Base-by-base conservation (phyloP, 306 rosid species). In the Abrus precatorius region DNA sequence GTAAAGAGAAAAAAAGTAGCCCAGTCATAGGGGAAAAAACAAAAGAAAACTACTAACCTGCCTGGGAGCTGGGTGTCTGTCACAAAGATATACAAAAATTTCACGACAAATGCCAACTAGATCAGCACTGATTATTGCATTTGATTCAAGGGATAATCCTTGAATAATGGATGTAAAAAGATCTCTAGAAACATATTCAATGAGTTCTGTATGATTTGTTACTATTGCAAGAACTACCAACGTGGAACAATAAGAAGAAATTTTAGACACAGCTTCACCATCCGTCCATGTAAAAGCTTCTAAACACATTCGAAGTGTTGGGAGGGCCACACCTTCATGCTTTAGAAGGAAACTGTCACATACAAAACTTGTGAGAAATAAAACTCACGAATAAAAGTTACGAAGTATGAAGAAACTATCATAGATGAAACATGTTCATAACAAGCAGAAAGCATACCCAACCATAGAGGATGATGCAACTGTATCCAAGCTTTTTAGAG, bases 111-210 rank as follows among this genome's bases (percentile, higher is more conserved):
- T 92, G 71, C 84, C 90, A 76, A 96, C 88, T 54, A 96, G 88
- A 52, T 96, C 99, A 82, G 98, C 90, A 87, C 99, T 90, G 80
- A 92, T 85, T 60, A 93, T 82, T 71, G 97, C 94, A 82, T 96
- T 96, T 45, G 99, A 96, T 83, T 96, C 99, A 0, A 90, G 99
- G 75, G 98, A 73, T 83, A 96, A 84, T 53, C 97, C 94, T 86
- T 87, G 93, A 76, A 96, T 93, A 38, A 92, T 78, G 50, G 97
- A 88, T 68, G 98, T 85, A 86, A 96, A 92, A 12, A 96, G 94
- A 86, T 96, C 99, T 82, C 86, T 91, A 6, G 89, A 84, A 69
- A 96, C 98, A 81, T 90, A 92, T 80, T 90, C 89, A 9, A 78
- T 82, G 50, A 96, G 97, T 85, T 93, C 93, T 49, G 47, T 44